Evolutionary conservation across 768 basidiomycete genomes (phyloP).

Genomic region (Trametes sanguinea): DNA sequence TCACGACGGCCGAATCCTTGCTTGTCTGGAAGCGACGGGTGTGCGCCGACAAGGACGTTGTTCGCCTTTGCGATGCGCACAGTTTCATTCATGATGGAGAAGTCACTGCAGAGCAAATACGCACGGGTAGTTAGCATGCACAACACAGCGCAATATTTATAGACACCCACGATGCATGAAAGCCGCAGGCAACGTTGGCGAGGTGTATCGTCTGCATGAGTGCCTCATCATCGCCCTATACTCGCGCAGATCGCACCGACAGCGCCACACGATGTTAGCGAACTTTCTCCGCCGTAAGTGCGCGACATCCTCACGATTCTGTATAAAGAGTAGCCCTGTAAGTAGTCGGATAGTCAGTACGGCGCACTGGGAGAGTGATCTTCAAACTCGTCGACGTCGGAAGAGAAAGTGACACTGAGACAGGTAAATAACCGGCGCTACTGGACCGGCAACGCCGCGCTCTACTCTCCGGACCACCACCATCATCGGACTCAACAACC

Average conservation of each 20-base stretch:
- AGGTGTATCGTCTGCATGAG: constrained; percentile 40
- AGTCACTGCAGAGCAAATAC: constrained; percentile 45
- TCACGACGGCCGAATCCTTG: constrained; percentile 70
- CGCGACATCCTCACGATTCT: too few relatives aligned
- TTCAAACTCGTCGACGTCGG: too few relatives aligned
- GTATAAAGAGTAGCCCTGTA: too few relatives aligned
- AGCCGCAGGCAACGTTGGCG: constrained; percentile 62
- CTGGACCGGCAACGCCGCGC: too few relatives aligned
- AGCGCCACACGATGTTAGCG: too few relatives aligned
- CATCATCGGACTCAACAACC: too few relatives aligned
- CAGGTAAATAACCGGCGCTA: too few relatives aligned
- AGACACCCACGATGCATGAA: constrained; percentile 56
- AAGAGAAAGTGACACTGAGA: too few relatives aligned
- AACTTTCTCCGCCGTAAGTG: too few relatives aligned
- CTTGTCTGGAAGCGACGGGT: constrained; percentile 62
- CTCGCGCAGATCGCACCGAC: neutral
- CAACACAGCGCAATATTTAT: neutral
- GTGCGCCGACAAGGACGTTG: constrained; percentile 62
- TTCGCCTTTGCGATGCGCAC: constrained; percentile 57
- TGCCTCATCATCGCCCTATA: constrained; percentile 33
- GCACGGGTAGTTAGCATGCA: neutral
- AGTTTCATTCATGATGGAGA: constrained; percentile 65
- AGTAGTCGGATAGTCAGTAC: too few relatives aligned
- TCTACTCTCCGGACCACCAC: too few relatives aligned
- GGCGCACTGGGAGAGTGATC: too few relatives aligned